Percentiles rank a stretch among this genome's conserved stretches.
Conservation (phyloP, 2,329 filamentous ascomycete species). For the Verticillium alfalfae region DNA sequence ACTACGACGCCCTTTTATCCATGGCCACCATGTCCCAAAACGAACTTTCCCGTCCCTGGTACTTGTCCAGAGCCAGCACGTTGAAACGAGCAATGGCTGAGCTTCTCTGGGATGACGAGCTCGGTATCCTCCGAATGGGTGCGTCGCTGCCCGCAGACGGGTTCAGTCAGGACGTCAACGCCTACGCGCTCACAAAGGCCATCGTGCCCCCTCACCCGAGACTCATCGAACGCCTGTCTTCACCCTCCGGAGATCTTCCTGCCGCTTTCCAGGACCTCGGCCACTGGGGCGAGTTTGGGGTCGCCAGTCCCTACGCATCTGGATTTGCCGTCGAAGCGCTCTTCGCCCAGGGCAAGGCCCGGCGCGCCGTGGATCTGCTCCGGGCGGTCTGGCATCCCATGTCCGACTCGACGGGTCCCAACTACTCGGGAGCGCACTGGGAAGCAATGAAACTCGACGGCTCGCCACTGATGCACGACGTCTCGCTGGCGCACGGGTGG, state of each 20-base stretch:
- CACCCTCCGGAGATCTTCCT: not conserved
- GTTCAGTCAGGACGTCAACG: constrained; percentile 4
- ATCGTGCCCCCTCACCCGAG: not conserved
- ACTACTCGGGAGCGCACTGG: too few relatives aligned
- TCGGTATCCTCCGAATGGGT: not conserved
- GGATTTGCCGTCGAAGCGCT: constrained; percentile 7
- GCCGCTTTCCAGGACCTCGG: not conserved
- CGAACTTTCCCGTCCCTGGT: not conserved
- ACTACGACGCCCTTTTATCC: constrained; percentile 5
- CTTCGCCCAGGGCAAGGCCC: not conserved
- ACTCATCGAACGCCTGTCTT: not conserved
- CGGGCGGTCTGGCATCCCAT: too few relatives aligned
- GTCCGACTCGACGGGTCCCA: too few relatives aligned
- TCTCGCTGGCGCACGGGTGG: too few relatives aligned
- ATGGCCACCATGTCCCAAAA: not conserved
- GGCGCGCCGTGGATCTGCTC: too few relatives aligned
- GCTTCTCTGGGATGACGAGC: constrained; percentile 2
- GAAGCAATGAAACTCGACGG: too few relatives aligned
- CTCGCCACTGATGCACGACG: too few relatives aligned
- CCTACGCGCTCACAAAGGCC: not conserved
- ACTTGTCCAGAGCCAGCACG: not conserved
- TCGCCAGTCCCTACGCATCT: constrained; percentile 3
- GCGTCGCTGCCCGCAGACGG: not conserved
- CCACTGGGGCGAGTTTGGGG: constrained; percentile 2
- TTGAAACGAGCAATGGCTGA: not conserved